Base-by-base conservation (phyloP, 192 early-diverging fungal genomes). In the Rhizophagus prolifer region DNA sequence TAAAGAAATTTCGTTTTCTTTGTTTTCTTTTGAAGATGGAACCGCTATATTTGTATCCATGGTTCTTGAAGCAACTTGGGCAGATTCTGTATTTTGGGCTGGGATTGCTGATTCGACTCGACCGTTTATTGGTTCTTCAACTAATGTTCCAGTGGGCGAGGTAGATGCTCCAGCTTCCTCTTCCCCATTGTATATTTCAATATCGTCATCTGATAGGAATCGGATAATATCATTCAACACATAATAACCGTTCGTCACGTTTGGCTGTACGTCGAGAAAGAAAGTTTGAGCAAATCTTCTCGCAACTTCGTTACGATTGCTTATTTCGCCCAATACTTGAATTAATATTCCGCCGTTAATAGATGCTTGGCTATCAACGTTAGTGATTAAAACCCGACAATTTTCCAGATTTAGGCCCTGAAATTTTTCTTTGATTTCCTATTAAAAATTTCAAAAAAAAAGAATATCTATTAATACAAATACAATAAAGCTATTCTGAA, bases 141-240 rank as follows among this genome's bases (percentile, higher is more conserved):
- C 63, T 7, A 76, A 36, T 13, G 73, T 70, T n/a, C 67, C 79
- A 47, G 54, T 26, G 23, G 44, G 44, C 5, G 66, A 64, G 16
- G 61, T 50, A 9, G 66, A 31, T 21, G 60, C 46, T 2, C 66
- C 59, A 19, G 75, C 74, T 12, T 70, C 71, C 13, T 77, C 85
- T 58, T 74, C 78, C 31, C 70, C 78, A 47, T 85, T 85, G 41
- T 88, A 78, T 60, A 87, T 89, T 66, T 88, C 88, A 70, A 86
- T 84, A 9, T 76, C 75, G 5, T 96, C 95, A 25, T 98, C 96
- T 79, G 92, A 93, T 79, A 97, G 82, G 84, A 92, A 98, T 70
- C 96, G 92, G 83, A 97, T 90, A 70, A 98, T 95, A 82, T 97
- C 95, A 84, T 97, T 97, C 83, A 93, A 86, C 30, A 98, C 93